Evolutionary conservation across 106 monocot species (phyloP).

Genomic region (Allium sativum): DNA sequence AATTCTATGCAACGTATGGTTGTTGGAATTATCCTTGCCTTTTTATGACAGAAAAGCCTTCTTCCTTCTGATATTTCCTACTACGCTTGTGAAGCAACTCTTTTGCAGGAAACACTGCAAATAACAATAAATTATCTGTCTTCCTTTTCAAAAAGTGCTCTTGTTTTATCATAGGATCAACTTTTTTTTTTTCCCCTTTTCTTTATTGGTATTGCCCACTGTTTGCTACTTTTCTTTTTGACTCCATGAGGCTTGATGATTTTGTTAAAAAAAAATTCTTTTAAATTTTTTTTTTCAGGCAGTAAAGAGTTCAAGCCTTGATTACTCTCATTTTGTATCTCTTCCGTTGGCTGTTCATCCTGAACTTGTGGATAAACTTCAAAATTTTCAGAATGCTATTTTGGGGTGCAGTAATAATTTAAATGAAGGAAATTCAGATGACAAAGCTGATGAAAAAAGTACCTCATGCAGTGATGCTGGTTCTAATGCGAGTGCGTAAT

Average conservation of each 20-base stretch:
- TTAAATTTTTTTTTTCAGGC: constrained; percentile 7
- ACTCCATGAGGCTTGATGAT: not conserved
- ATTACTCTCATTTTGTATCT: constrained; percentile 94
- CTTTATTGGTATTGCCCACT: not conserved
- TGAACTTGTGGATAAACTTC: constrained; percentile 63
- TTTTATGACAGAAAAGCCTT: too few species aligned
- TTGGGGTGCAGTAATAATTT: constrained; percentile 20
- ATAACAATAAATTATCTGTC: not conserved
- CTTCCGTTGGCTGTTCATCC: constrained; percentile 75
- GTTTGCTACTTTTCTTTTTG: not conserved
- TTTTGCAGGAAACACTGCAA: too few species aligned
- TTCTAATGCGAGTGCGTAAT: too few species aligned
- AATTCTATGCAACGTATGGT: too few species aligned
- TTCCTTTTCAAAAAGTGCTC: not conserved
- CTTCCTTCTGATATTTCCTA: too few species aligned
- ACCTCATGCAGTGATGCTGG: not conserved
- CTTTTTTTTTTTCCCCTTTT: not conserved
- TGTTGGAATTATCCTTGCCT: too few species aligned
- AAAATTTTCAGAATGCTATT: constrained; percentile 64
- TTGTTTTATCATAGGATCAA: not conserved
- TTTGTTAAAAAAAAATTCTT: not conserved
- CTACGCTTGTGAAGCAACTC: too few species aligned
- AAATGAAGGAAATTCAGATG: constrained; percentile 5
- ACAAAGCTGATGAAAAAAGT: not conserved
- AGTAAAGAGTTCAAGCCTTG: constrained; percentile 59